These are phyloP conservation scores for Lactarius quietus DNA, from an alignment of 768 basidiomycete species.

Conservation along the genomic window DNA sequence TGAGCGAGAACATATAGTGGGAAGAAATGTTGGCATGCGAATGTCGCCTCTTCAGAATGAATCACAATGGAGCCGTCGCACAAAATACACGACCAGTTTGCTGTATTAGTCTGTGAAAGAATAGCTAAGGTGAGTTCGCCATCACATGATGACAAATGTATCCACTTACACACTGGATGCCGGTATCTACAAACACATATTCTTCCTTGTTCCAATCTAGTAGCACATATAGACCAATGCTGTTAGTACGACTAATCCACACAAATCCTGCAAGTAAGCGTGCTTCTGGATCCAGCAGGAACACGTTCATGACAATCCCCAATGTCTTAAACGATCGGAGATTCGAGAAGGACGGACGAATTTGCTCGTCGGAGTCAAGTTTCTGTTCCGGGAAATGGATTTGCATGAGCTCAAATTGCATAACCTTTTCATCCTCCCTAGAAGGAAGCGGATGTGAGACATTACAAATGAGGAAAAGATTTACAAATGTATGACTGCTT, in stretches of 20 bases:
- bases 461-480: not conserved
- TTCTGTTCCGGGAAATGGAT: conserved; percentile 50
- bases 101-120: conserved; percentile 49
- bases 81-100: conserved; percentile 76
- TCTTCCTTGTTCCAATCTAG: conserved; percentile 62
- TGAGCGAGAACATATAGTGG: conserved; percentile 42
- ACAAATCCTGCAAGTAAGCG: conserved; percentile 64
- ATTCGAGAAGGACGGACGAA: conserved; percentile 48
- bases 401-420: conserved; percentile 71
- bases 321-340: conserved; percentile 61
- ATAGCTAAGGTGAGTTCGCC: not conserved
- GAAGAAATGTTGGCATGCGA: conserved; percentile 67
- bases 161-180: conserved; percentile 63
- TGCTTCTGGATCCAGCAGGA: conserved; percentile 61
- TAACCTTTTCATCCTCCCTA: conserved; percentile 50
- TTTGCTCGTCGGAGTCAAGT: conserved; percentile 1
- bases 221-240: conserved; percentile 59
- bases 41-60: conserved; percentile 66
- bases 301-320: conserved; percentile 75
- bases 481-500: not conserved
- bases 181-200: conserved; percentile 71
- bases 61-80: conserved; percentile 66
- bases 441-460: not conserved
- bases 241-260: conserved; percentile 55
- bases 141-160: conserved; percentile 4